Evolutionary conservation across 2,329 filamentous ascomycete species (phyloP).

Genomic region (Cladosporium colombiae): DNA sequence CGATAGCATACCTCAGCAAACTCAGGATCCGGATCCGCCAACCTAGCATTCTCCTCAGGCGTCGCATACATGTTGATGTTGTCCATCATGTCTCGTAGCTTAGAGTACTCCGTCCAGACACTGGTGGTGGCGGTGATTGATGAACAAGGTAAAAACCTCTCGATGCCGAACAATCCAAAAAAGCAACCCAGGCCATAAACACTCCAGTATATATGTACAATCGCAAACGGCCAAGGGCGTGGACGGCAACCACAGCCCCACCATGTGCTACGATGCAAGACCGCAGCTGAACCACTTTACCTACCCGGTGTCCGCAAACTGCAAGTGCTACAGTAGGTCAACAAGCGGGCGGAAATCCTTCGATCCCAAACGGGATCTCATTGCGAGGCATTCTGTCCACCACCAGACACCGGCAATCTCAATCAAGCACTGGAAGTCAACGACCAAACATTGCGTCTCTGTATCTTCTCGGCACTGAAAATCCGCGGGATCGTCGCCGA

Average conservation of each 20-base stretch:
- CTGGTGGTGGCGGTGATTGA: not conserved
- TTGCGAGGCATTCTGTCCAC: not conserved
- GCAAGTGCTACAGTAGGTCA: not conserved
- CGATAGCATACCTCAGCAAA: slow-evolving; percentile 2
- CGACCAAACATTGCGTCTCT: not conserved
- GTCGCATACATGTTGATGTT: not conserved
- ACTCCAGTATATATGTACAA: not conserved
- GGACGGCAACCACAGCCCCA: not conserved
- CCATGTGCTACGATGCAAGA: not conserved
- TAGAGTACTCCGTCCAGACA: not conserved
- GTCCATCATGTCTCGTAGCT: not conserved
- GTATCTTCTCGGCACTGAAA: too few relatives aligned
- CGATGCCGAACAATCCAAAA: not conserved
- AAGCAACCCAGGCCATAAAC: not conserved
- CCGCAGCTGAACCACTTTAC: not conserved
- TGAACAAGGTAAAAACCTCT: not conserved
- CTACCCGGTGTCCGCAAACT: not conserved
- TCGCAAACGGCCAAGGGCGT: too few relatives aligned
- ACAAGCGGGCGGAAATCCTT: not conserved
- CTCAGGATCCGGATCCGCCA: slow-evolving; percentile 12
- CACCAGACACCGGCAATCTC: not conserved
- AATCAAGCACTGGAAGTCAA: not conserved
- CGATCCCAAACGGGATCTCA: not conserved
- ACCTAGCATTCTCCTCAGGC: not conserved
- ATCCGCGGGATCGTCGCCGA: not conserved